Evolutionary conservation across 2,329 filamentous ascomycete species (phyloP).

Genomic region (Talaromyces verruculosus): DNA sequence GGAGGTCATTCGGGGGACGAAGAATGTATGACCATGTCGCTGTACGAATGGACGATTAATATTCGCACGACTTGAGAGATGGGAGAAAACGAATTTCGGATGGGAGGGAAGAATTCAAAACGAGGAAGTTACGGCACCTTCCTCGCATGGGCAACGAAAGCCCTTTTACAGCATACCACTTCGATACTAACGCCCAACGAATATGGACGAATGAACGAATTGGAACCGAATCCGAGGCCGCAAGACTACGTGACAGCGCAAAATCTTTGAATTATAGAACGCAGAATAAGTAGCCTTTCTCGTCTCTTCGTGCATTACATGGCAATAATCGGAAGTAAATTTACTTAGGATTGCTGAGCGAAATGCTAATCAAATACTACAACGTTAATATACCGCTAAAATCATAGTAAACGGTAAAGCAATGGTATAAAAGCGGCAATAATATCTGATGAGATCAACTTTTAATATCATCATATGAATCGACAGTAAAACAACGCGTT

Average conservation of each 20-base stretch:
- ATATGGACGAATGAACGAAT: background rate
- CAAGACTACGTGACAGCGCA: background rate
- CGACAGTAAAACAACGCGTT: constrained; percentile 7
- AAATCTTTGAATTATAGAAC: background rate
- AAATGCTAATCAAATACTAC: background rate
- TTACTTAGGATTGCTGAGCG: background rate
- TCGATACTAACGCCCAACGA: background rate
- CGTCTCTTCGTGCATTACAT: background rate
- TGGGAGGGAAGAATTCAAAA: background rate
- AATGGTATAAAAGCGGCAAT: background rate
- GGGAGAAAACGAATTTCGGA: background rate
- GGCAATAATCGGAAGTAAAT: background rate
- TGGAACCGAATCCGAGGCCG: background rate
- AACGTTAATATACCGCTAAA: background rate
- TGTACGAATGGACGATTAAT: background rate
- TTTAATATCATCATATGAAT: constrained; percentile 1
- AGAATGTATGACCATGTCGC: constrained; percentile 60
- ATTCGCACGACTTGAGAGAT: background rate
- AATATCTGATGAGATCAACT: background rate
- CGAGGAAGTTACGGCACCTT: background rate
- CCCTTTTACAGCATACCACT: background rate
- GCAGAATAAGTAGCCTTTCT: background rate
- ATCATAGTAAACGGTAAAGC: background rate
- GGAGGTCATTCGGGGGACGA: constrained; percentile 77
- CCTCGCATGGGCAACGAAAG: background rate